phyloP scores from a whole-genome alignment of 768 basidiomycete genomes.

The Tylopilus felleus region DNA sequence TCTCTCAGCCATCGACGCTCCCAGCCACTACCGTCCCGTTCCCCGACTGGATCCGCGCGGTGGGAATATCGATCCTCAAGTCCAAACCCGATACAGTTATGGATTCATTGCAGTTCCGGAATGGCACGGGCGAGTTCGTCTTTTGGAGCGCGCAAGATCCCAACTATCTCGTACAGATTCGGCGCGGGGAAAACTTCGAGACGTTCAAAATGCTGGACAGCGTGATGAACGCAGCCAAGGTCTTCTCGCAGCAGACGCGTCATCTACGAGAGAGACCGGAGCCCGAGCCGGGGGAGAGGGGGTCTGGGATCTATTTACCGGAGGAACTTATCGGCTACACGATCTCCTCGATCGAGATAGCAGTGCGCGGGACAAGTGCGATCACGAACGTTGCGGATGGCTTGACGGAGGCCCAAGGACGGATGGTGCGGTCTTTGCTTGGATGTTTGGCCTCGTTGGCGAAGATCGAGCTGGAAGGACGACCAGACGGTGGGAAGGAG shows the following conservation, averaged over 20 bases:
- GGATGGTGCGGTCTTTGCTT: constrained; percentile 75
- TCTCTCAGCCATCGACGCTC: constrained; percentile 49
- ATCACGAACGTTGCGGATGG: constrained; percentile 55
- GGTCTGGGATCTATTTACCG: constrained; percentile 85
- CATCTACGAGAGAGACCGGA: constrained; percentile 77
- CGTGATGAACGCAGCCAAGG: constrained; percentile 72
- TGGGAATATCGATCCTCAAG: constrained; percentile 86
- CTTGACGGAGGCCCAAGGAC: constrained; percentile 66
- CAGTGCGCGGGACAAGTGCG: constrained; percentile 63
- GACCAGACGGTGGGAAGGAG: constrained; percentile 72
- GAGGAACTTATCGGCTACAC: constrained; percentile 92
- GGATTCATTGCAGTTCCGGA: constrained; percentile 71
- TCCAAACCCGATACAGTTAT: constrained; percentile 70
- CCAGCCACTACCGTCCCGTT: constrained; percentile 56
- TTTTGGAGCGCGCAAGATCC: constrained; percentile 86
- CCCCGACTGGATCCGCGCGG: constrained; percentile 85
- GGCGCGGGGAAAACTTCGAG: constrained; percentile 53
- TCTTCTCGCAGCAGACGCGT: constrained; percentile 79
- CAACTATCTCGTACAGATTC: constrained; percentile 56
- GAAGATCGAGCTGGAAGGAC: constrained; percentile 62
- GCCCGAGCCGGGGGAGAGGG: constrained; percentile 69
- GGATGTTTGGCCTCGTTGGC: constrained; percentile 65
- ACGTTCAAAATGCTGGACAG: constrained; percentile 83
- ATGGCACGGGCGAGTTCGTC: constrained; percentile 83
- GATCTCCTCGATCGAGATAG: constrained; percentile 74